phyloP scores from a whole-genome alignment of 768 basidiomycete species.

The Cantharellus cinnabarinus region DNA sequence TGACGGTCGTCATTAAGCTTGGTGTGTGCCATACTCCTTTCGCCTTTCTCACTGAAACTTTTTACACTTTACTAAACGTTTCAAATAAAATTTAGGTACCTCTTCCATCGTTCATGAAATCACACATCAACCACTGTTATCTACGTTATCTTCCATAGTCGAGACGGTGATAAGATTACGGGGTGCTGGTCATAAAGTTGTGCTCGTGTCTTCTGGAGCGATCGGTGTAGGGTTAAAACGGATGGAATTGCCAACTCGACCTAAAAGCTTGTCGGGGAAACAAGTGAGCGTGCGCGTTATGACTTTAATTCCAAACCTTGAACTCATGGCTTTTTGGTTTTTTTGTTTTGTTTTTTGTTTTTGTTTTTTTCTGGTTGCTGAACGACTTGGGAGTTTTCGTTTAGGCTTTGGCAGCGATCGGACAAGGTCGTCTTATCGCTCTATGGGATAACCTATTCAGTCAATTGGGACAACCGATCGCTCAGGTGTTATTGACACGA shows the following conservation, averaged over 20 bases:
- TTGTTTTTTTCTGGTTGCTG: neutral
- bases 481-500: constrained; percentile 81
- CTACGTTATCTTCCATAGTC: constrained; percentile 77
- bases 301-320: neutral
- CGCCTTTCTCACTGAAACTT: too few species aligned
- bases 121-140: constrained; percentile 79
- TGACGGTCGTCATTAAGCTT: too few species aligned
- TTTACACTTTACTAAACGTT: too few species aligned
- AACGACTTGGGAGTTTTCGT: neutral
- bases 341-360: neutral
- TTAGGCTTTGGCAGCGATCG: constrained; percentile 88
- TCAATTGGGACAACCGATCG: constrained; percentile 85
- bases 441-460: constrained; percentile 95
- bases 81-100: constrained; percentile 34
- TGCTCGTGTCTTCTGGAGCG: constrained; percentile 92
- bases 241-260: constrained; percentile 63
- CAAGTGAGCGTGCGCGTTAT: constrained; percentile 32
- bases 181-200: constrained; percentile 73
- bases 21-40: too few species aligned
- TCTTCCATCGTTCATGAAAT: constrained; percentile 93
- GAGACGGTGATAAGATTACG: constrained; percentile 73
- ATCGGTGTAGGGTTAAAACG: constrained; percentile 87
- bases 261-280: constrained; percentile 75
- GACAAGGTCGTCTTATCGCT: constrained; percentile 88
- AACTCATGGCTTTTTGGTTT: neutral